Conservation (phyloP, 129 eudicot genomes). For the Dittrichia graveolens region DNA sequence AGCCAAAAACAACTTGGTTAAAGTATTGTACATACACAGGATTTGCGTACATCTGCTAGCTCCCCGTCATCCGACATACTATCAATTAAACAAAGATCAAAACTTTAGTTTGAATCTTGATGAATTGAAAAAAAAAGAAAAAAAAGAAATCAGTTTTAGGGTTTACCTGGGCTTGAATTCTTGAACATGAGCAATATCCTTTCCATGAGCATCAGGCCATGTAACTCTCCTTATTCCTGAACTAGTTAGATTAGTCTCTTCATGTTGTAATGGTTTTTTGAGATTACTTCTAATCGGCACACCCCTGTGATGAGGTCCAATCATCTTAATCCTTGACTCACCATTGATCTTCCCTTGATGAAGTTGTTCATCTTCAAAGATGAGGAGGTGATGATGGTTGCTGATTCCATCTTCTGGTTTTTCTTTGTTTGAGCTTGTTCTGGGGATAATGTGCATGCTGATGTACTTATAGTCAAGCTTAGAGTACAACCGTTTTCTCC, state of each 20-base stretch:
- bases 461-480: conserved; percentile 25
- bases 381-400: neutral
- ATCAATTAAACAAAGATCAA: conserved; percentile 20
- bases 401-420: conserved; percentile 15
- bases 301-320: neutral
- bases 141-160: neutral
- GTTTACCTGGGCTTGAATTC: conserved; percentile 51
- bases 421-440: conserved; percentile 43
- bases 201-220: conserved; percentile 55
- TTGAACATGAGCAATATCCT: conserved; percentile 52
- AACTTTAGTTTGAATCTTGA: conserved; percentile 26
- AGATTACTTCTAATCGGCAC: conserved; percentile 47
- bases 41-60: conserved; percentile 39
- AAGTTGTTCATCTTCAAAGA: conserved; percentile 14
- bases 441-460: conserved; percentile 57
- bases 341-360: conserved; percentile 22
- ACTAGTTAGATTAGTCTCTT: conserved; percentile 5
- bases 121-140: conserved; percentile 13
- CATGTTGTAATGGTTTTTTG: conserved; percentile 23
- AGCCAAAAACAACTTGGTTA: conserved; percentile 25
- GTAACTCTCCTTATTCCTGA: conserved; percentile 39
- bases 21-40: conserved; percentile 51
- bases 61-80: conserved; percentile 41
- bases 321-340: conserved; percentile 4
- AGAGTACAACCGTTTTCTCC: neutral